phyloP scores from a whole-genome alignment of 805 yeast species.

The Candida nitratophila region DNA sequence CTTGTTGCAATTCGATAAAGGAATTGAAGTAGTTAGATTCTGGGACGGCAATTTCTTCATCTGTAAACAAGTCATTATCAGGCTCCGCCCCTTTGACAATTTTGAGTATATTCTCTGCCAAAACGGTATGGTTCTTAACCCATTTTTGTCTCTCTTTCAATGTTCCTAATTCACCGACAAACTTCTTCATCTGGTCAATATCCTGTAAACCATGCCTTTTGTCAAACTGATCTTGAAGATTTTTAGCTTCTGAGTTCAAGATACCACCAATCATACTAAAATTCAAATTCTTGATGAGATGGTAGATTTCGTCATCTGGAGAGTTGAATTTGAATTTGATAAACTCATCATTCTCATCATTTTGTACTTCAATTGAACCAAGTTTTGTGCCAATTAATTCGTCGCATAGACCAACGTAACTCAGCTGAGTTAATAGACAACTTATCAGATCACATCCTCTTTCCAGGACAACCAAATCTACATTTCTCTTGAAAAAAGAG shows the following conservation, averaged over 20 bases:
- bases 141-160: conserved; percentile 62
- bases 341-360: not conserved
- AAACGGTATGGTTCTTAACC: conserved; percentile 62
- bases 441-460: conserved; percentile 69
- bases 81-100: conserved; percentile 29
- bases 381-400: conserved; percentile 53
- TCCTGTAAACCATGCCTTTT: conserved; percentile 48
- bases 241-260: conserved; percentile 63
- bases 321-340: conserved; percentile 21
- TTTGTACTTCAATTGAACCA: not conserved
- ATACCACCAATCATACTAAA: conserved; percentile 74
- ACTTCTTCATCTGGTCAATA: conserved; percentile 57
- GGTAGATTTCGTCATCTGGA: conserved; percentile 39
- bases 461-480: conserved; percentile 74
- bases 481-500: conserved; percentile 34
- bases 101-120: conserved; percentile 61
- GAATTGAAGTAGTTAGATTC: conserved; percentile 30
- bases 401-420: conserved; percentile 76
- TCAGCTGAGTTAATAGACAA: conserved; percentile 66
- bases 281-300: conserved; percentile 53
- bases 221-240: conserved; percentile 63
- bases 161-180: conserved; percentile 63
- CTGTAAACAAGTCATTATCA: conserved; percentile 12
- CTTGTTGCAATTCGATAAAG: conserved; percentile 61
- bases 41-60: conserved; percentile 8